A percentile compares a stretch with the other conserved stretches of the same genome.
Conservation (phyloP, 2,329 filamentous ascomycete genomes). For the Emericellopsis atlantica region DNA sequence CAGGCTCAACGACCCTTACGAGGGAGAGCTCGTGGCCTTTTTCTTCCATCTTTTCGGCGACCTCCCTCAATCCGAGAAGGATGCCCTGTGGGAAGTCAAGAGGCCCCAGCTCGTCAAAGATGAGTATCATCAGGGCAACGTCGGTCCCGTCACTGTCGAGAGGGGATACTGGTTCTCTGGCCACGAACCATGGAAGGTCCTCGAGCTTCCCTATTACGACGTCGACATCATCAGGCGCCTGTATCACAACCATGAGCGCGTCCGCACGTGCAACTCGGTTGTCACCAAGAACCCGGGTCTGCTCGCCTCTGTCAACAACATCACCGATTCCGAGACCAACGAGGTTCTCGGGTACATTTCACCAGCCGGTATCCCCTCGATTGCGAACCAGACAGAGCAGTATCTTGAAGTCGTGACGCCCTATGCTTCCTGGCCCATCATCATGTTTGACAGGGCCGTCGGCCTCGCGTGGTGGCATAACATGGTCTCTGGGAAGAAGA, state of each 20-base stretch:
- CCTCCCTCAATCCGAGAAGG: constrained; percentile 17
- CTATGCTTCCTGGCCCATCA: constrained; percentile 22
- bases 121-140: constrained; percentile 20
- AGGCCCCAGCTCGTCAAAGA: constrained; percentile 20
- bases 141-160: constrained; percentile 27
- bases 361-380: constrained; percentile 24
- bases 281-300: constrained; percentile 22
- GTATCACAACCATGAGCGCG: constrained; percentile 24
- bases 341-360: constrained; percentile 26
- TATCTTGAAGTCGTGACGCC: constrained; percentile 27
- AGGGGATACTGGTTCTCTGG: constrained; percentile 27
- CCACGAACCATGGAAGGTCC: constrained; percentile 27
- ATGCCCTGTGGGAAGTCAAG: constrained; percentile 23
- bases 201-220: constrained; percentile 28
- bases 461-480: constrained; percentile 29
- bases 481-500: constrained; percentile 26
- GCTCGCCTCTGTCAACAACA: constrained; percentile 28
- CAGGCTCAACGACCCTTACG: constrained; percentile 26
- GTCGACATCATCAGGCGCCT: constrained; percentile 24
- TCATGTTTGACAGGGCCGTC: constrained; percentile 22
- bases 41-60: constrained; percentile 24
- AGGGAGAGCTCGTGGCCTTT: constrained; percentile 27
- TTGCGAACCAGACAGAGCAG: constrained; percentile 24
- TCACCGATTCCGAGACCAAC: constrained; percentile 20
- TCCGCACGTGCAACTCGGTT: constrained; percentile 26